Percentiles rank a stretch among this genome's conserved stretches.
Conservation (phyloP, 805 yeast genomes). For the Candida ortonii region DNA sequence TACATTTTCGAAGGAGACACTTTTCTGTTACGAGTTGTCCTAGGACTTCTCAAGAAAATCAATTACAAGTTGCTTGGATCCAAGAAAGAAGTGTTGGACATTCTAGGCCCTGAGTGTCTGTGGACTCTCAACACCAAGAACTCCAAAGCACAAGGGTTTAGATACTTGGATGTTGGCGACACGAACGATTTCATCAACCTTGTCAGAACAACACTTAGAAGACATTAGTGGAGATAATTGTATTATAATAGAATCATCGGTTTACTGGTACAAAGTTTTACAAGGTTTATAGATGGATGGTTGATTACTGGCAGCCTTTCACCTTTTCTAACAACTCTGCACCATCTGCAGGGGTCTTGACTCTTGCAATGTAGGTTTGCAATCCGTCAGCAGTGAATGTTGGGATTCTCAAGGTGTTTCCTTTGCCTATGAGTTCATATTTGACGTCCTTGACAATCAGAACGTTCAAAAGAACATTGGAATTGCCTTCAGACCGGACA, state of each 20-base stretch:
- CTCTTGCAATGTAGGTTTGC: conserved; percentile 67
- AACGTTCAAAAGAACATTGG: conserved; percentile 71
- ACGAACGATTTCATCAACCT: conserved; percentile 45
- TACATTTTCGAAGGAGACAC: conserved; percentile 61
- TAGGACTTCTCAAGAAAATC: conserved; percentile 50
- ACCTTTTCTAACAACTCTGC: conserved; percentile 42
- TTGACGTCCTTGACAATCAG: conserved; percentile 54
- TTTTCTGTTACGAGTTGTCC: conserved; percentile 47
- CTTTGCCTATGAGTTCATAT: conserved; percentile 62
- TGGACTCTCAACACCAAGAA: conserved; percentile 24
- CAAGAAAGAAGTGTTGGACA: conserved; percentile 41
- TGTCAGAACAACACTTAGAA: conserved; percentile 39
- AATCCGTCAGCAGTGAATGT: conserved; percentile 56
- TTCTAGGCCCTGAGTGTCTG: conserved; percentile 37
- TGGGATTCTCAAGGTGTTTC: conserved; percentile 66
- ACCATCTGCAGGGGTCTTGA: conserved; percentile 74
- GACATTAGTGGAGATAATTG: conserved; percentile 7
- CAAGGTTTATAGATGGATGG: conserved; percentile 6
- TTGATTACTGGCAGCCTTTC: conserved; percentile 22
- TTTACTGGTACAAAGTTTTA: no score
- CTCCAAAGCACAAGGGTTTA: conserved; percentile 25
- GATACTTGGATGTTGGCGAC: conserved; percentile 48
- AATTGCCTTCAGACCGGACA: conserved; percentile 86
- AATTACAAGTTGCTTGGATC: conserved; percentile 53
- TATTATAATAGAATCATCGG: conserved; percentile 1